These are phyloP conservation scores for Tuctoria greenei DNA, from an alignment of 176 grass and related monocot species.

Conservation along the genomic window DNA sequence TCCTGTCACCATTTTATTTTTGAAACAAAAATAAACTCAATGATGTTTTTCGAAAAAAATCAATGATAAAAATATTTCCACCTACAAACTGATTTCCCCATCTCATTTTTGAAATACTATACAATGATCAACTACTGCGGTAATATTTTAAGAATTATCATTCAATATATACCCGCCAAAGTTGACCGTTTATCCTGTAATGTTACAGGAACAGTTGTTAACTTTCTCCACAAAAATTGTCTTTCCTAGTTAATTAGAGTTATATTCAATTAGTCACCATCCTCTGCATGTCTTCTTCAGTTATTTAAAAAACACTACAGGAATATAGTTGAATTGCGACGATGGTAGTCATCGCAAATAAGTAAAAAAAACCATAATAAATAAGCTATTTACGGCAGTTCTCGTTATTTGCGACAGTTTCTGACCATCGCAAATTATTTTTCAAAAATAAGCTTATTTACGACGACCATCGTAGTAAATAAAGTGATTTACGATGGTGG, in stretches of 20 bases:
- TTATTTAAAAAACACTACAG: neutral
- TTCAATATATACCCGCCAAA: neutral
- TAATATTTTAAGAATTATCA: neutral
- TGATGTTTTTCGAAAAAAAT: too few relatives aligned
- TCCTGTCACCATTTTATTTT: neutral
- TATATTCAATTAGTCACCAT: neutral
- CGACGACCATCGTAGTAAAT: too few relatives aligned
- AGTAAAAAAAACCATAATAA: too few relatives aligned
- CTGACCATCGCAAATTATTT: too few relatives aligned
- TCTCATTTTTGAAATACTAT: neutral
- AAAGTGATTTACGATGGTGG: too few relatives aligned
- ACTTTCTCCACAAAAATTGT: neutral
- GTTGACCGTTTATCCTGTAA: constrained; percentile 1
- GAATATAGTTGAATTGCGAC: too few relatives aligned
- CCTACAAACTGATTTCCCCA: neutral
- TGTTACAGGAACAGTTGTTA: neutral
- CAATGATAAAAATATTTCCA: neutral
- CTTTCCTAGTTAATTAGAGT: neutral
- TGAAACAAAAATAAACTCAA: neutral
- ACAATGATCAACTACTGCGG: neutral
- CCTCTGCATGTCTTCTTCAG: neutral
- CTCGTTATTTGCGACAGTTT: too few relatives aligned
- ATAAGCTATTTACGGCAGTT: too few relatives aligned
- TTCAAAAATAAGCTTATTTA: too few relatives aligned
- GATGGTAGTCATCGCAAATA: too few relatives aligned